Base-by-base conservation (phyloP, 129 eudicot species). In the Artemisia annua region DNA sequence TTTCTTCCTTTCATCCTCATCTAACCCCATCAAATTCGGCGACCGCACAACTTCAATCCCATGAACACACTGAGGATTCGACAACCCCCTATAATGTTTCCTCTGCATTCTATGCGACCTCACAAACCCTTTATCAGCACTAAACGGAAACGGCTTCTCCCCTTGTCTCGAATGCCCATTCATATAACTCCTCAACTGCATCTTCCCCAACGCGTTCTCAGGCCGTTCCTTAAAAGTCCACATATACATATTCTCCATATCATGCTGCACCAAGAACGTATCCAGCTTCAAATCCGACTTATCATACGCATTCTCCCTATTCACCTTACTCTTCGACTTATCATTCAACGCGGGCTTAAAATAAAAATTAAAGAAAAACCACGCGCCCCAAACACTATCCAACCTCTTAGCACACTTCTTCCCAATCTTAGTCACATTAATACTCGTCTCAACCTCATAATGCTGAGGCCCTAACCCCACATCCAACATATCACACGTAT, bases 321-420 rank as follows among this genome's bases (percentile, higher is more conserved):
- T 69, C 54, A 61, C 72, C 69, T 88, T 88, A 51, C 63, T 57
- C 80, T 85, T 88, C 0, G 87, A 83, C 14, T 88, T 88, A 56
- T 88, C 88, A 60, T 81, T 87, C 77, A 87, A 69, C 13, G 83
- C 88, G 1, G 88, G 92, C 69, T 78, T 87, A 50, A 88, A 88
- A 76, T 88, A 88, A 52, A 83, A 82, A 30, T 76, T 87, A 59
- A 87, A 87, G 80, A 87, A 87, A 63, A 87, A 85, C 87, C 90
- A 87, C 13, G 95, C 95, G n/a, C 95, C 95, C 95, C 95, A 88
- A 4, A 88, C 88, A 57, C 86, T 85, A 83, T 88, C 95, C 39
- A 85, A 84, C 66, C 91, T 75, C 70, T 88, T 88, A 3, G 90
- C 90, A 15, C 87, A 85, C 49, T 85, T 87, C 78, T 85, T 87